Evolutionary conservation across 495 filamentous ascomycete genomes (phyloP), one percentile per base, ranked within the genome.

Genomic region (Aspergillus funiculosus): DNA sequence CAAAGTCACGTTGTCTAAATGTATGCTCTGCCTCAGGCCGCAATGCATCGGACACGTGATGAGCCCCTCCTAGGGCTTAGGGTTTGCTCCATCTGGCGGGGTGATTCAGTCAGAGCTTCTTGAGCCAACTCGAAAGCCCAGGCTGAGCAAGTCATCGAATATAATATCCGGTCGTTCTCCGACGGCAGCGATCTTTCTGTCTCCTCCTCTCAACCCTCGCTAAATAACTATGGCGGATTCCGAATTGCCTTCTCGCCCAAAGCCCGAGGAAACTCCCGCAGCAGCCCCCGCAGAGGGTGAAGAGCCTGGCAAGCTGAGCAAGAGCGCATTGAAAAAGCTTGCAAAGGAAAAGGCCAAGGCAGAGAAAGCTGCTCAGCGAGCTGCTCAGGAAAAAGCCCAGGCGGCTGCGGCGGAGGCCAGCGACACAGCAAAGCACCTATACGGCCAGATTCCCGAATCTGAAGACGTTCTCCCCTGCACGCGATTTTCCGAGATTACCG

Each of bases 361-460:
- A 7, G 76, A 79, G 61, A 79, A 78, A 60, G 75, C 75, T 26
- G 75, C 75, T 19, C 69, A 68, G 21, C 69, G 74, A n/a, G 70
- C 67, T 34, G 72, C 73, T 15, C 70, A 77, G 51, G 73, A 78
- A 55, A 63, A 71, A 57, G 68, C 70, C 26, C 70, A 73, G 54
- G 58, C 66, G 47, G 61, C 77, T 17, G 71, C 67, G 17, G 61
- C 69, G n/a, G 69, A 71, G 3, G 74, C 74, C 49, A 81, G 81
- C 48, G 85, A 89, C 62, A 81, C 75, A 20, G 81, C 85, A 39
- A 82, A 79, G 57, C 76, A 81, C 46, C 79, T 84, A 51, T 88
- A 88, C 56, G 83, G 85, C 45, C 60, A 53, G 27, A 53, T 71
- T 32, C 71, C 71, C 37, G 65, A 67, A 27, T 53, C 54, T 28